Evolutionary conservation across 306 rosid genomes (phyloP).

Genomic region (Gastrolobium bilobum): DNA sequence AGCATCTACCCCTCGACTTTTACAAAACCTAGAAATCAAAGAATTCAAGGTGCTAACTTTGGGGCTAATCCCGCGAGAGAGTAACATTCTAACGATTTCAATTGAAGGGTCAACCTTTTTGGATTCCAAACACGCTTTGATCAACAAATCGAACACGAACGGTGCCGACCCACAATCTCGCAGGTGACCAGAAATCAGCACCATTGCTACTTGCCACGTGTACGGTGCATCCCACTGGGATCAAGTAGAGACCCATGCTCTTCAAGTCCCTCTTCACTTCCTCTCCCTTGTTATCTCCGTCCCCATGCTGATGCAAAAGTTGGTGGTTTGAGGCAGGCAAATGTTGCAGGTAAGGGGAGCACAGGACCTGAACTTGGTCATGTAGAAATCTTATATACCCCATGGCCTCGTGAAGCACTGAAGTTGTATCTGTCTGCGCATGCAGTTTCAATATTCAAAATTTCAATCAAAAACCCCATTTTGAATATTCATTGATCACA

Average conservation of each 20-base stretch:
- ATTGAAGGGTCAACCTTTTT: constrained; percentile 62
- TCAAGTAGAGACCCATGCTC: constrained; percentile 79
- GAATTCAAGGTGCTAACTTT: constrained; percentile 70
- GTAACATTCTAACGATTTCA: constrained; percentile 68
- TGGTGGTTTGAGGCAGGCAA: constrained; percentile 43
- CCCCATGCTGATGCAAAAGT: constrained; percentile 48
- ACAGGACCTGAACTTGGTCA: constrained; percentile 89
- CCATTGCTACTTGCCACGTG: constrained; percentile 79
- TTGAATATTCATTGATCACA: neutral
- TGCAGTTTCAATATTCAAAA: constrained; percentile 45
- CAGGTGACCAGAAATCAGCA: constrained; percentile 95
- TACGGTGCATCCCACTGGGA: constrained; percentile 75
- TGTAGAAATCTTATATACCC: constrained; percentile 92
- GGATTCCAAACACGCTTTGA: constrained; percentile 71
- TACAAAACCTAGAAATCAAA: constrained; percentile 65
- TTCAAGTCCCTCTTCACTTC: constrained; percentile 54
- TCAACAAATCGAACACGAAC: constrained; percentile 77
- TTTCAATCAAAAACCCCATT: constrained; percentile 2
- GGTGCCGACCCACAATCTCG: constrained; percentile 77
- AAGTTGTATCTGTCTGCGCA: constrained; percentile 92
- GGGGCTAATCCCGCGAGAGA: constrained; percentile 71
- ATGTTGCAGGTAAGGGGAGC: constrained; percentile 83
- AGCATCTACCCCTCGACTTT: constrained; percentile 55
- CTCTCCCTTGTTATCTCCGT: constrained; percentile 44
- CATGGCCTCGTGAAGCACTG: constrained; percentile 94